Percentiles rank a stretch among this genome's conserved stretches.
phyloP scores from a whole-genome alignment of 75 land plant genomes.

The Pinus taeda region DNA sequence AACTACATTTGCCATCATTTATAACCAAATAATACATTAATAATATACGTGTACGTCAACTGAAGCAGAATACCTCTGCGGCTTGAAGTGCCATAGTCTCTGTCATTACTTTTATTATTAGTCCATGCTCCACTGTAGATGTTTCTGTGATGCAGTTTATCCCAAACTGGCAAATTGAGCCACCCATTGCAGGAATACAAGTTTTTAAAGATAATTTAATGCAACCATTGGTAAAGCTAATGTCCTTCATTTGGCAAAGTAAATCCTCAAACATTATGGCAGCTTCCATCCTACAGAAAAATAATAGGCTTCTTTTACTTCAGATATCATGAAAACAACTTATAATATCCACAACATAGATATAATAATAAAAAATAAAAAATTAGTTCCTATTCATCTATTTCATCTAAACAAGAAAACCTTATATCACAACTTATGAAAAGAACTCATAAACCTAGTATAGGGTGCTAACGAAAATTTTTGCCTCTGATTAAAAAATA shows the following conservation, averaged over 20 bases:
- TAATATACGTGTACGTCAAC: not conserved
- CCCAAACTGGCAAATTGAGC: conserved; percentile 1
- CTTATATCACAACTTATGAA: not conserved
- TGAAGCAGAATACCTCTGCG: not conserved
- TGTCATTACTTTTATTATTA: not conserved
- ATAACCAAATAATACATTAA: not conserved
- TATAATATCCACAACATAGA: not conserved
- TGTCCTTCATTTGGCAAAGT: conserved; percentile 2
- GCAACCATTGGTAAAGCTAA: conserved; percentile 2
- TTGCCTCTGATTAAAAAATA: too few species aligned
- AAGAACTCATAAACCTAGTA: not conserved
- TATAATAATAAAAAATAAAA: too few species aligned
- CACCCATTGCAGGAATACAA: conserved; percentile 7
- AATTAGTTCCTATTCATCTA: not conserved
- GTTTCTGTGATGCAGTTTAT: not conserved
- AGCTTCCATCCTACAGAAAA: conserved; percentile 2
- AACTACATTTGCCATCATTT: not conserved
- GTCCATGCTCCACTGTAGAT: not conserved
- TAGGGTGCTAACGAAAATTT: too few species aligned
- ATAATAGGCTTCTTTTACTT: not conserved
- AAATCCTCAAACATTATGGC: not conserved
- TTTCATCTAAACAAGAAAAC: not conserved
- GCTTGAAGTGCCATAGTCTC: conserved; percentile 1
- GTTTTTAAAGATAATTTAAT: conserved; percentile 2
- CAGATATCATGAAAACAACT: not conserved